phyloP scores from a whole-genome alignment of 768 basidiomycete species.

The Podaxis mareebaensis region DNA sequence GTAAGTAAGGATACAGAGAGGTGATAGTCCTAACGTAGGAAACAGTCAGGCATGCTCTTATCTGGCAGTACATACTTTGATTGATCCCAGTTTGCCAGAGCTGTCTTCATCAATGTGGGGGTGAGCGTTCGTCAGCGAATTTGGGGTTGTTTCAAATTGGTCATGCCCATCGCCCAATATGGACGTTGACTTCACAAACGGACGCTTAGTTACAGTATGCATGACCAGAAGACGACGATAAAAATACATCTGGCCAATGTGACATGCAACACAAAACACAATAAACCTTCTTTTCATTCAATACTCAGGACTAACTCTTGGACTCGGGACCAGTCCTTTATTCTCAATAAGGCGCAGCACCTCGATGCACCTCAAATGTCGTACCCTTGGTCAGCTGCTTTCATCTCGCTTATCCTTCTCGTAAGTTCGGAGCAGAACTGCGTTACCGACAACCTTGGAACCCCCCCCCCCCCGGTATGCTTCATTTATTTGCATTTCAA shows the following conservation, averaged over 20 bases:
- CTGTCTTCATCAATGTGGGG: too few relatives aligned
- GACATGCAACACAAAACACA: background rate
- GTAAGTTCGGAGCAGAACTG: background rate
- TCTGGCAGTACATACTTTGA: background rate
- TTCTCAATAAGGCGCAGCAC: background rate
- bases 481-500: background rate
- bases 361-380: background rate
- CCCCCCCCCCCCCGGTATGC: background rate
- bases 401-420: slow-evolving; percentile 2
- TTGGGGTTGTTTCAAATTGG: background rate
- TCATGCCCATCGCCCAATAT: background rate
- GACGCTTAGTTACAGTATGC: slow-evolving; percentile 7
- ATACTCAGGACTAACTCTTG: background rate
- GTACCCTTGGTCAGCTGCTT: background rate
- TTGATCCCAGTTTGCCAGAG: background rate
- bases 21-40: background rate
- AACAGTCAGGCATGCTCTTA: background rate
- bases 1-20: background rate
- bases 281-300: background rate
- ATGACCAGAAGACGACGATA: slow-evolving; percentile 5
- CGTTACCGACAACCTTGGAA: background rate
- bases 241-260: slow-evolving; percentile 1
- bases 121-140: too few relatives aligned
- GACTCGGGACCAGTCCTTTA: background rate
- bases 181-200: background rate